phyloP scores from a whole-genome alignment of 106 monocot genomes.

The Agapanthus africanus region DNA sequence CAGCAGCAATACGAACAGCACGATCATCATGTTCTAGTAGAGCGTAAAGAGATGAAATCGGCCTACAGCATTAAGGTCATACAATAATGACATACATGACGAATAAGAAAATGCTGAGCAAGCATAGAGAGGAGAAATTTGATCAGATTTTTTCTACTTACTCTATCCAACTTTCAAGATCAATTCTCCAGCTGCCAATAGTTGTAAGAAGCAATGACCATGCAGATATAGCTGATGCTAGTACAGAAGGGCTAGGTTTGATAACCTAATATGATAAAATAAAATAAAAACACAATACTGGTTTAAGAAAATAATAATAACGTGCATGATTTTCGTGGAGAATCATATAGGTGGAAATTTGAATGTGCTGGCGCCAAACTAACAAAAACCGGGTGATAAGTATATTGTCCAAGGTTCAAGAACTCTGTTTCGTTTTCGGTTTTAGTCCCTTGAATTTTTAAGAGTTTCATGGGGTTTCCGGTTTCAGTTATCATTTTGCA shows the following conservation, averaged over 20 bases:
- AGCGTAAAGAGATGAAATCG: conserved; percentile 58
- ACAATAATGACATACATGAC: conserved; percentile 30
- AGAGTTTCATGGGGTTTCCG: no score
- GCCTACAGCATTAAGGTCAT: conserved; percentile 31
- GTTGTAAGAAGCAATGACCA: conserved; percentile 92
- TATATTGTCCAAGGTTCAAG: no score
- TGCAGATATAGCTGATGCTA: conserved; percentile 73
- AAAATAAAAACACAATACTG: neutral
- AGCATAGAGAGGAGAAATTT: conserved; percentile 47
- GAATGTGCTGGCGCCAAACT: no score
- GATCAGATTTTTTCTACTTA: conserved; percentile 49
- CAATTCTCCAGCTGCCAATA: conserved; percentile 50
- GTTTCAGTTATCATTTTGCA: no score
- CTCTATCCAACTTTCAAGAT: conserved; percentile 83
- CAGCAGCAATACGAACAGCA: conserved; percentile 89
- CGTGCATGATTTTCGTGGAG: neutral
- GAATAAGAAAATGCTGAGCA: conserved; percentile 18
- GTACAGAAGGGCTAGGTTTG: conserved; percentile 45
- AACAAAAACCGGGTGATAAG: no score
- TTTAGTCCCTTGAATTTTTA: no score
- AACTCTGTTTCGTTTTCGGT: no score
- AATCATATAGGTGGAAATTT: neutral
- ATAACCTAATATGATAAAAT: conserved; percentile 22
- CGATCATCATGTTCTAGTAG: conserved; percentile 79
- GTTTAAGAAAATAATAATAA: neutral